Evolutionary conservation across 2,329 filamentous ascomycete genomes (phyloP).

Genomic region (Fusarium sp.): DNA sequence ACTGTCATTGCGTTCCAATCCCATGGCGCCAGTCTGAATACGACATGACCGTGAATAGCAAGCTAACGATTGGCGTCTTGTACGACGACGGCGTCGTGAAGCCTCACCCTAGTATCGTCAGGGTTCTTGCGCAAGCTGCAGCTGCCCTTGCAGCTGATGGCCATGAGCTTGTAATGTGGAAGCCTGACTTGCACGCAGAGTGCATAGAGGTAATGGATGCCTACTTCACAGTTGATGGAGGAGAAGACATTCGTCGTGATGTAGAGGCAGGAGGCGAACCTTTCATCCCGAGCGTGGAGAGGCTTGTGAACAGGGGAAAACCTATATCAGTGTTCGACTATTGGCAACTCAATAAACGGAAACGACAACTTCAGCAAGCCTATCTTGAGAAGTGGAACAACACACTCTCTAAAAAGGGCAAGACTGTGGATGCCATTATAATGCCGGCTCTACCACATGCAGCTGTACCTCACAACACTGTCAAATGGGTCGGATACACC

Average conservation of each 20-base stretch:
- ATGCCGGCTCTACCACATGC: conserved; percentile 69
- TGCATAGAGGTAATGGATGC: conserved; percentile 67
- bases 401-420: conserved; percentile 53
- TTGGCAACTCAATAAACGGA: conserved; percentile 72
- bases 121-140: conserved; percentile 53
- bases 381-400: conserved; percentile 69
- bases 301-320: conserved; percentile 60
- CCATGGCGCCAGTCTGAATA: conserved; percentile 62
- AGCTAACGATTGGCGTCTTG: conserved; percentile 60
- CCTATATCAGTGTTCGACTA: conserved; percentile 71
- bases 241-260: conserved; percentile 68
- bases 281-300: conserved; percentile 66
- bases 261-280: conserved; percentile 66
- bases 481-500: conserved; percentile 59
- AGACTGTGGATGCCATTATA: conserved; percentile 63
- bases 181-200: conserved; percentile 60
- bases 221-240: conserved; percentile 70
- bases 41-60: conserved; percentile 50
- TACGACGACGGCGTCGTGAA: conserved; percentile 63
- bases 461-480: conserved; percentile 55
- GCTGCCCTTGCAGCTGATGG: conserved; percentile 55
- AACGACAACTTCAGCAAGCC: conserved; percentile 50
- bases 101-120: conserved; percentile 61
- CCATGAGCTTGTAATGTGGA: conserved; percentile 65
- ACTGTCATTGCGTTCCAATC: conserved; percentile 62